Base-by-base conservation (phyloP, 2,329 filamentous ascomycete genomes). In the Colletotrichum aenigma region DNA sequence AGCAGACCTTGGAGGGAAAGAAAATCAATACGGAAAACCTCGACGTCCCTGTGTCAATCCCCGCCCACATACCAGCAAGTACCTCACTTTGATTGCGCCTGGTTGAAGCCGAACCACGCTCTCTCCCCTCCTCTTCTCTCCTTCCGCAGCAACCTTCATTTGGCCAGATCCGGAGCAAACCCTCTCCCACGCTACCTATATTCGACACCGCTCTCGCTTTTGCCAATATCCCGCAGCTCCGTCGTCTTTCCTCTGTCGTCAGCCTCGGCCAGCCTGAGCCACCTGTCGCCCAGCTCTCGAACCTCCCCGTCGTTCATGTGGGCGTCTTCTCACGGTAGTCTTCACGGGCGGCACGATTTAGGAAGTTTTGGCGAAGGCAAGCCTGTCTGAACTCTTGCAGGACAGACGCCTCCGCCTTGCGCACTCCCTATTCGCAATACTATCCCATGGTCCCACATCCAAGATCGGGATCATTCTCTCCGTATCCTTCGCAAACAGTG, bases 391-490 rank as follows among this genome's bases (percentile, higher is more conserved):
- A 77, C 75, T 65, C 16, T 38, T 48, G 18, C 28, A 62, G 34
- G 66, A 73, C 77, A 61, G 77, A 77, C 72, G 69, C n/a, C 72
- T 71, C 62, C 56, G 60, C 69, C 65, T 70, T 65, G 61, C 68
- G 68, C 34, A 62, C 28, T 30, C 55, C 26, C 30, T 48, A 52
- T 56, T 66, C n/a, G 69, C 66, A 62, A 73, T 68, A 76, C 48
- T 68, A 70, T 77, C 84, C 87, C 89, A 91, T 91, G 89, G 88
- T 90, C 87, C 88, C 89, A 86, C 88, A 85, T 87, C 87, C 89
- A 86, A 88, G 90, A 89, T 87, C 90, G 87, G 91, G 90, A 90
- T 91, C 90, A 84, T 92, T 92, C 85, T 91, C 91, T 84, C 90
- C 90, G 86, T 90, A 88, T 87, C 89, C 89, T 87, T 87, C 88